Conservation (phyloP, 352 stramenopile genomes). For the Pythium phragmitis region DNA sequence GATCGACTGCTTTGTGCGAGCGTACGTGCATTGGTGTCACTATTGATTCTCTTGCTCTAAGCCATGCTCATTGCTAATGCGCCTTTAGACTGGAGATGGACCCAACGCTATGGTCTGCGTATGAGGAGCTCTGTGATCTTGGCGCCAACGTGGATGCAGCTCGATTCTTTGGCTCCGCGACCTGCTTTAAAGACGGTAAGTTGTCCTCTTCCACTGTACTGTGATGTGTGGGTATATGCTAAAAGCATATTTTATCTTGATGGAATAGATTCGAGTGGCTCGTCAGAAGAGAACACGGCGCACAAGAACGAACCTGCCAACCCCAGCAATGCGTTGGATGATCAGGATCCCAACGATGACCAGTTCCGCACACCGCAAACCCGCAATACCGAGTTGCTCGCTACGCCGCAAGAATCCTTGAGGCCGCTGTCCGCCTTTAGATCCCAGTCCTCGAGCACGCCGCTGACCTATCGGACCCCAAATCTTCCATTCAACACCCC, state of each 20-base stretch:
- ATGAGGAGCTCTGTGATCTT: conserved; percentile 92
- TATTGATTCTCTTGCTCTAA: not conserved
- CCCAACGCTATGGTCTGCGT: conserved; percentile 90
- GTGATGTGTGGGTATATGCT: not conserved
- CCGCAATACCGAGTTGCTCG: not conserved
- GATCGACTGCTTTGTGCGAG: conserved; percentile 89
- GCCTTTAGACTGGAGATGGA: conserved; percentile 86
- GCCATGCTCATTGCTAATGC: not conserved
- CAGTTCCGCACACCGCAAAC: conserved; percentile 20
- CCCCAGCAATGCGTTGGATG: not conserved
- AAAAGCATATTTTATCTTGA: not conserved
- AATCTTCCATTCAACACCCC: conserved; percentile 14
- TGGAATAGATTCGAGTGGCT: conserved; percentile 2
- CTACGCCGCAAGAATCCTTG: conserved; percentile 12
- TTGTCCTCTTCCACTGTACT: not conserved
- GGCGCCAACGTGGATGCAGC: conserved; percentile 70
- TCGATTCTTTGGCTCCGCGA: conserved; percentile 59
- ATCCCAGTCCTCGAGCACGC: conserved; percentile 1
- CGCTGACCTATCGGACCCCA: conserved; percentile 16
- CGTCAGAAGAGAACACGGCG: conserved; percentile 9
- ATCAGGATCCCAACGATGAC: conserved; percentile 10
- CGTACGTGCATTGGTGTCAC: conserved; percentile 32
- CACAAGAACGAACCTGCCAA: conserved; percentile 2
- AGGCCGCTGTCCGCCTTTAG: not conserved
- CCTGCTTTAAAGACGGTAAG: conserved; percentile 28